Evolutionary conservation across 805 yeast species (phyloP).

Genomic region (Teunomyces aglyptinius): DNA sequence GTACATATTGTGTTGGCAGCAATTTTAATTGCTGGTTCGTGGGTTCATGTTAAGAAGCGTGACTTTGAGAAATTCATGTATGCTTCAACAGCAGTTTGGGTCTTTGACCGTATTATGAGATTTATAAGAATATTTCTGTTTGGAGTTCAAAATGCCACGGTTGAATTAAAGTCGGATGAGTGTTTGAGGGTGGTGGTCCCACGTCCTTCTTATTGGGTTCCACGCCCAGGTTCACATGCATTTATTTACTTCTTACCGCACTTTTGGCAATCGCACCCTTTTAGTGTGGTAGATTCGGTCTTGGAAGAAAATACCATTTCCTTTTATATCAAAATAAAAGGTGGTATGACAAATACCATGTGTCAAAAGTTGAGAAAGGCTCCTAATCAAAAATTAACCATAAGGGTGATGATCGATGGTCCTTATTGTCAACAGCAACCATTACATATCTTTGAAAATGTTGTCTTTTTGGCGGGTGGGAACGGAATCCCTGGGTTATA

Average conservation of each 20-base stretch:
- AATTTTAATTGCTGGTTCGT: slow-evolving; percentile 43
- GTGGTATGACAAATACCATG: slow-evolving; percentile 48
- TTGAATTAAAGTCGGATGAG: slow-evolving; percentile 40
- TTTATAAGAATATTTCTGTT: slow-evolving; percentile 52
- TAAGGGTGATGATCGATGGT: slow-evolving; percentile 54
- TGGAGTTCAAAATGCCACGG: slow-evolving; percentile 57
- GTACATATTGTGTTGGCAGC: slow-evolving; percentile 37
- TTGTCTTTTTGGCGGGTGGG: slow-evolving; percentile 59
- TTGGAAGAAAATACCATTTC: slow-evolving; percentile 35
- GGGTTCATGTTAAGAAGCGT: slow-evolving; percentile 42
- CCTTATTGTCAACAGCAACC: slow-evolving; percentile 55
- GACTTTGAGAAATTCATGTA: slow-evolving; percentile 41
- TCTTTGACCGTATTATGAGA: slow-evolving; percentile 60
- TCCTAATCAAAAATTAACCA: slow-evolving; percentile 25
- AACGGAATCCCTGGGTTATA: slow-evolving; percentile 61
- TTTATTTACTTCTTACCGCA: slow-evolving; percentile 51
- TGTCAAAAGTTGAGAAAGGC: slow-evolving; percentile 20
- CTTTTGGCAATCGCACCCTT: slow-evolving; percentile 71
- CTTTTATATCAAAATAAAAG: slow-evolving; percentile 49
- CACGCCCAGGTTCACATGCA: slow-evolving; percentile 61
- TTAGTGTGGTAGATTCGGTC: slow-evolving; percentile 48
- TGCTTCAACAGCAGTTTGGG: slow-evolving; percentile 66
- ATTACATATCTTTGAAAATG: slow-evolving; percentile 45
- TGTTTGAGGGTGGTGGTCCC: slow-evolving; percentile 49
- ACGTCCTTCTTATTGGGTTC: slow-evolving; percentile 53